Base-by-base conservation (phyloP, 83 land plant species). In the Diphasiastrum complanatum region DNA sequence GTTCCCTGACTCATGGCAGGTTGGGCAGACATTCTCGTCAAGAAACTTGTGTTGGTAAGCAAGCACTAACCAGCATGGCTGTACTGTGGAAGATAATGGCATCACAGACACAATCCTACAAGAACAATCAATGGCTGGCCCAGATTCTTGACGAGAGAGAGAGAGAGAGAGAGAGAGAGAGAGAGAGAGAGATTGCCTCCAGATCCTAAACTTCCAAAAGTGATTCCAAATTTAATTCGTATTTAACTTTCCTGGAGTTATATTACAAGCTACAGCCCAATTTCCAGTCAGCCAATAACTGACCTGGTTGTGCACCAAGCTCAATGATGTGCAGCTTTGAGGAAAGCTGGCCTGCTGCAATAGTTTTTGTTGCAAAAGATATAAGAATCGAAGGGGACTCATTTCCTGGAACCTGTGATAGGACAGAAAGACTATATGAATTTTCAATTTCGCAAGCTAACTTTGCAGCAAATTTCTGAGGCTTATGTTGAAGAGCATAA, bases 241-340 rank as follows among this genome's bases (percentile, higher is more conserved):
- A n/a, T n/a, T n/a, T n/a, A n/a, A n/a, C n/a, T n/a, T n/a, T n/a
- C n/a, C n/a, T n/a, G n/a, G n/a, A n/a, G n/a, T n/a, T n/a, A n/a
- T n/a, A n/a, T n/a, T n/a, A n/a, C n/a, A n/a, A n/a, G n/a, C n/a
- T n/a, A n/a, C n/a, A n/a, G n/a, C n/a, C n/a, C n/a, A n/a, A n/a
- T n/a, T n/a, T n/a, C n/a, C n/a, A n/a, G n/a, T n/a, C n/a, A n/a
- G n/a, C n/a, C 14, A 38, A 14, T 8, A 29, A 49, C 66, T 30
- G 26, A 89, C 97, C 97, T 87, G 84, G 84, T 51, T 91, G 97
- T 27, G 97, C 97, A 67, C 97, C 97, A 50, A 91, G 86, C 65
- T 91, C 97, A 69, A 91, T 91, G 27, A 91, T 79, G 66, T 91
- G 97, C 73, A 91, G 68, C 81, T 87, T 91, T 36, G 97, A 86